Evolutionary conservation across 495 filamentous ascomycete species (phyloP).

Genomic region (Podospora didyma): DNA sequence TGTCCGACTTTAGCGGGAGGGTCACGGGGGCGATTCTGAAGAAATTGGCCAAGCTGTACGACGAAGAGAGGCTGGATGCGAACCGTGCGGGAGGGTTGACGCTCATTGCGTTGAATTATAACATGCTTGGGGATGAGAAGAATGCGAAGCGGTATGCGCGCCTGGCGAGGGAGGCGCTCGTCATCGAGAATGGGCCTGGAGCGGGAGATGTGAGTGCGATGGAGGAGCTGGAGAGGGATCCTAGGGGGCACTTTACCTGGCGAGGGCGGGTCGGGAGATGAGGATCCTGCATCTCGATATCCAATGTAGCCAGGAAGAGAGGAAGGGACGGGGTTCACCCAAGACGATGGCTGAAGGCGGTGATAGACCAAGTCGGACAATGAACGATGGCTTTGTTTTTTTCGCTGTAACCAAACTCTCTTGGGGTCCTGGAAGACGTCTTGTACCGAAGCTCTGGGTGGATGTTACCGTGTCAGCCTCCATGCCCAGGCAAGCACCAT

Average conservation of each 20-base stretch:
- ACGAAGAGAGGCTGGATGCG: conserved; percentile 23
- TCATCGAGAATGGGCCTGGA: conserved; percentile 22
- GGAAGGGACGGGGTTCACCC: too few species aligned
- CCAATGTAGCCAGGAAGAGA: too few species aligned
- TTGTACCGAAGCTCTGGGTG: too few species aligned
- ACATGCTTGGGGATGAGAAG: conserved; percentile 23
- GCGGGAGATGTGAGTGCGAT: conserved; percentile 20
- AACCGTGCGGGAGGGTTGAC: conserved; percentile 21
- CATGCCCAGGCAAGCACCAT: too few species aligned
- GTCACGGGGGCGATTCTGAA: conserved; percentile 18
- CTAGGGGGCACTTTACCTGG: conserved; percentile 23
- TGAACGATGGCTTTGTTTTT: too few species aligned
- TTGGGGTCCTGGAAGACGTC: too few species aligned
- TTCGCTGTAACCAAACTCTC: too few species aligned
- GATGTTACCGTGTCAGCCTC: too few species aligned
- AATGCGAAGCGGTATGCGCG: conserved; percentile 10
- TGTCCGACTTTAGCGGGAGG: conserved; percentile 13
- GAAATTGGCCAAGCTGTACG: conserved; percentile 19
- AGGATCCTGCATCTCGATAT: too few species aligned
- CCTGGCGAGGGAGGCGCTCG: conserved; percentile 21
- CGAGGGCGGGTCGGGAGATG: conserved; percentile 7
- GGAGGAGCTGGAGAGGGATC: conserved; percentile 11
- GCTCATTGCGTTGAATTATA: conserved; percentile 29
- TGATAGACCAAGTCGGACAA: too few species aligned
- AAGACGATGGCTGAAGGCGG: too few species aligned